A percentile compares a stretch with the other conserved stretches of the same genome.
Evolutionary conservation across 805 yeast species (phyloP).

Genomic region (Schizosaccharomyces octosporus): DNA sequence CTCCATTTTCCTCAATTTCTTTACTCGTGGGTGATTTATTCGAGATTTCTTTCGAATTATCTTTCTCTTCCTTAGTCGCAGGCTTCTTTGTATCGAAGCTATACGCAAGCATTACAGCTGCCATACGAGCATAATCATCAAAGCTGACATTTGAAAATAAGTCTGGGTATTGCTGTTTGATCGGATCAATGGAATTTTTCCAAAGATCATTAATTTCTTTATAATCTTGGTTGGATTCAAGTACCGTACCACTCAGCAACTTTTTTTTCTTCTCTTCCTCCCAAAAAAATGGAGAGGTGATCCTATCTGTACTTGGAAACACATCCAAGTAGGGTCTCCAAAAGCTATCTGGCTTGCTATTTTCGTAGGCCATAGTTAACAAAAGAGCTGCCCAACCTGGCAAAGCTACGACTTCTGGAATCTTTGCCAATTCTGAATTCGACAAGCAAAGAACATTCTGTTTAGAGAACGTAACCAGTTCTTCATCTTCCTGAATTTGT

Average conservation of each 20-base stretch:
- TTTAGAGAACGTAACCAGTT: not conserved
- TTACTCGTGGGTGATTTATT: not conserved
- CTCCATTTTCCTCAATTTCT: not conserved
- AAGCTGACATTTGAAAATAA: conserved; percentile 13
- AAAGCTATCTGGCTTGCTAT: not conserved
- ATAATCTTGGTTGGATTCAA: not conserved
- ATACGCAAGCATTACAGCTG: conserved; percentile 65
- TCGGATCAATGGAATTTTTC: not conserved
- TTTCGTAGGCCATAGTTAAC: not conserved
- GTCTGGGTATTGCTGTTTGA: not conserved
- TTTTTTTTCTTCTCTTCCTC: not conserved
- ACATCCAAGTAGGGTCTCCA: not conserved
- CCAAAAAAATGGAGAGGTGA: not conserved
- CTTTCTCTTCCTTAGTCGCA: conserved; percentile 3
- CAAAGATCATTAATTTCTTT: not conserved
- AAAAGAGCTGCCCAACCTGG: not conserved
- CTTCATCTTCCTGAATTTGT: not conserved
- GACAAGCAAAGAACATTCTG: not conserved
- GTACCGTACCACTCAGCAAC: not conserved
- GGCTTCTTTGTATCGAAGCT: conserved; percentile 52
- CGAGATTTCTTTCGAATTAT: not conserved
- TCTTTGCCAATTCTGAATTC: not conserved
- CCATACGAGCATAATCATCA: conserved; percentile 44
- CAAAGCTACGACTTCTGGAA: not conserved
- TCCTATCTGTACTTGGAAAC: not conserved